phyloP scores from a whole-genome alignment of 2,329 filamentous ascomycete species.

The Stromatinia cepivora region DNA sequence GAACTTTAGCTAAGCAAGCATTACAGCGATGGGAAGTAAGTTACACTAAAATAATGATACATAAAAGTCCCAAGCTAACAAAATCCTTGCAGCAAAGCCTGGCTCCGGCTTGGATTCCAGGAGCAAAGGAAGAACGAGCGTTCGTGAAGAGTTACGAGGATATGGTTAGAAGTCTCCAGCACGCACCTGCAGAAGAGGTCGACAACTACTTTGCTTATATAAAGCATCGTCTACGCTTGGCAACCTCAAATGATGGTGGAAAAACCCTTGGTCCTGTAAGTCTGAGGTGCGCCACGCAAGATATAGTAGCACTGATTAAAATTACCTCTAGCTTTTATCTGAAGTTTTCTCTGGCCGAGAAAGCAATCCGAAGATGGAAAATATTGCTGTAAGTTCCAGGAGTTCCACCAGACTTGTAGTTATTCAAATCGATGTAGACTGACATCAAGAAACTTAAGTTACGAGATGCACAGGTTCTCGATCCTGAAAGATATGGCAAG shows the following conservation, averaged over 20 bases:
- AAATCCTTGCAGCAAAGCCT: background rate
- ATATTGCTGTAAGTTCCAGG: background rate
- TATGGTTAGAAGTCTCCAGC: background rate
- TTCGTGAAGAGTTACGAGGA: background rate
- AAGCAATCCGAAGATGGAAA: background rate
- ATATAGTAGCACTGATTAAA: background rate
- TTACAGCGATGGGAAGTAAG: background rate
- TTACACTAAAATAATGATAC: background rate
- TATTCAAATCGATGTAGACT: background rate
- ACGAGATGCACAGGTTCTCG: background rate
- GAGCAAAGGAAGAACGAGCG: background rate
- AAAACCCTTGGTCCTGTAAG: background rate
- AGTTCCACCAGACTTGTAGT: background rate
- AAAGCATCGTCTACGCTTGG: background rate
- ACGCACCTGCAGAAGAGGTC: background rate
- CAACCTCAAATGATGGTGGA: background rate
- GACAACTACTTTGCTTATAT: background rate
- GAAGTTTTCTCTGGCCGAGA: background rate
- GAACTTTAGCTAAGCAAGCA: background rate
- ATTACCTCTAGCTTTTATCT: background rate
- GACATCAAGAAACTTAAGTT: background rate
- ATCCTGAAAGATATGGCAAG: background rate
- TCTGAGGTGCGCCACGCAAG: background rate
- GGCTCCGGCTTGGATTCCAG: background rate
- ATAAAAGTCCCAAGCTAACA: background rate